Percentiles rank a stretch among this genome's conserved stretches.
phyloP scores from a whole-genome alignment of 768 basidiomycete genomes.

The Tremella fuciformis region DNA sequence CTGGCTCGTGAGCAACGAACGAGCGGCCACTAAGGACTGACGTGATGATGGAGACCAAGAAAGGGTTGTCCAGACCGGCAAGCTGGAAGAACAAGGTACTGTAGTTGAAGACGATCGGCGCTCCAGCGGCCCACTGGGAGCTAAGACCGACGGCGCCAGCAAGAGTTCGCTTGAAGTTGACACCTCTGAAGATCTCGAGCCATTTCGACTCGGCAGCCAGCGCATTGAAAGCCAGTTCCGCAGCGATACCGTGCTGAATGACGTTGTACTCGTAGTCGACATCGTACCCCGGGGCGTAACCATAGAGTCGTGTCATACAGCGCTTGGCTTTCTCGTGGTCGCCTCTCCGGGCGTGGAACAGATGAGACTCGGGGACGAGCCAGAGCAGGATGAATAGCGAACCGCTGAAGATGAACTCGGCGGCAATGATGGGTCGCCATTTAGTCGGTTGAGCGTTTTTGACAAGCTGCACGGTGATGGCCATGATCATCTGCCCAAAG shows the following conservation, averaged over 20 bases:
- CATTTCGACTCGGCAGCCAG: background rate
- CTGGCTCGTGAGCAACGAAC: too few species aligned
- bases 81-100: slow-evolving; percentile 26
- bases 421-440: slow-evolving; percentile 25
- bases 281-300: slow-evolving; percentile 23
- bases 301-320: slow-evolving; percentile 20
- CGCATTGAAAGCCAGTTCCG: too few species aligned
- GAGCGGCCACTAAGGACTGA: too few species aligned
- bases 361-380: slow-evolving; percentile 25
- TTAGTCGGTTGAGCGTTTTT: slow-evolving; percentile 4
- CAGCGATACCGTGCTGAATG: slow-evolving; percentile 18
- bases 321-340: slow-evolving; percentile 21
- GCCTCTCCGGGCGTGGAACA: slow-evolving; percentile 18
- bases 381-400: slow-evolving; percentile 17
- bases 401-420: slow-evolving; percentile 31
- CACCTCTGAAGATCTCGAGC: slow-evolving; percentile 25
- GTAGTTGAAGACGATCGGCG: slow-evolving; percentile 29
- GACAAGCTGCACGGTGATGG: slow-evolving; percentile 20
- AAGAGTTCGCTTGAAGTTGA: slow-evolving; percentile 24
- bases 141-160: slow-evolving; percentile 24
- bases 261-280: slow-evolving; percentile 29
- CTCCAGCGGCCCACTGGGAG: slow-evolving; percentile 20
- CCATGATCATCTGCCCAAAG: slow-evolving; percentile 22
- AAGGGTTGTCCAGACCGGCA: slow-evolving; percentile 21
- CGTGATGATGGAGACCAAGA: slow-evolving; percentile 23